These are phyloP conservation scores for Marasmius oreades DNA, from an alignment of 1,284 basidiomycete species.

Conservation along the genomic window DNA sequence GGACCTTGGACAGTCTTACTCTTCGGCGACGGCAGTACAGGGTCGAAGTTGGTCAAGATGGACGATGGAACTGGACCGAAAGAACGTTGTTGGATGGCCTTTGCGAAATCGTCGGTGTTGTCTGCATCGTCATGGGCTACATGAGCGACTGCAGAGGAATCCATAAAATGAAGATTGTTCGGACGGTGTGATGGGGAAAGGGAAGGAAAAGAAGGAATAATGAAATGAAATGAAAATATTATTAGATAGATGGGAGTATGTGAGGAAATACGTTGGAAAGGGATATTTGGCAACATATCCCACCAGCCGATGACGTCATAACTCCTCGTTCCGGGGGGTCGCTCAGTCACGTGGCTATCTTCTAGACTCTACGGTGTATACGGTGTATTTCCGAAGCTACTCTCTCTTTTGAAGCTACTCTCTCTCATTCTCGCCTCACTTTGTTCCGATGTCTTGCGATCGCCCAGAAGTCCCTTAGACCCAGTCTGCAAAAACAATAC, in stretches of 20 bases:
- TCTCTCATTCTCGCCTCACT: too few relatives aligned
- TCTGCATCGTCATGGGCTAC: background rate
- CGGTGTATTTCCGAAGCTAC: too few relatives aligned
- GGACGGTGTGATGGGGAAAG: background rate
- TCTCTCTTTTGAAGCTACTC: too few relatives aligned
- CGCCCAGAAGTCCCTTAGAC: too few relatives aligned
- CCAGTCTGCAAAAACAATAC: too few relatives aligned
- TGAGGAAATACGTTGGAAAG: background rate
- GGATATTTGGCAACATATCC: background rate
- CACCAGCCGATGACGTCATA: background rate
- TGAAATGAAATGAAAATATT: background rate
- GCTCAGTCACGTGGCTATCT: too few relatives aligned
- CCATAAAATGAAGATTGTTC: background rate
- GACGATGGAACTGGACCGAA: background rate
- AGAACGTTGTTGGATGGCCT: slow-evolving; percentile 1
- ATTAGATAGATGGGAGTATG: background rate
- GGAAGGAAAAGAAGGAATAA: background rate
- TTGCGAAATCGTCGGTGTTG: slow-evolving; percentile 4
- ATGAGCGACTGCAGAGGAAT: background rate
- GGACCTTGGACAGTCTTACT: background rate
- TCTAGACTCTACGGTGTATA: too few relatives aligned
- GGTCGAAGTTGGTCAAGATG: background rate
- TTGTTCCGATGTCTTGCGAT: too few relatives aligned
- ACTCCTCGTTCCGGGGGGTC: too few relatives aligned
- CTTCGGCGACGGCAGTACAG: background rate